Percentiles rank a stretch among this genome's conserved stretches.
Evolutionary conservation across 139 green algal species (phyloP).

Genomic region (Zygnema cylindricum): DNA sequence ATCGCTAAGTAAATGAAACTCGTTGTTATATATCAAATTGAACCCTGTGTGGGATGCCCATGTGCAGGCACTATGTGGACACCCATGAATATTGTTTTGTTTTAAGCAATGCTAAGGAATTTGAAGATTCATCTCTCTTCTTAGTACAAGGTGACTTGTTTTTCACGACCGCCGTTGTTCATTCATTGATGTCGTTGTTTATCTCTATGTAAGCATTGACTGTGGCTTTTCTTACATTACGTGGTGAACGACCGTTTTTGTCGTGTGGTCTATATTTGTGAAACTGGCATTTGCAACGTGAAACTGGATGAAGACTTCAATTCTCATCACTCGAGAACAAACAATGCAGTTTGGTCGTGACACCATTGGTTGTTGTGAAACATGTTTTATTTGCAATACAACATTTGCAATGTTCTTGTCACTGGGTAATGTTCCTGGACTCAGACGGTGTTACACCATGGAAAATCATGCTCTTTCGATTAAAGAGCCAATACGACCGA

Average conservation of each 20-base stretch:
- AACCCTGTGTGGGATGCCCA: not conserved
- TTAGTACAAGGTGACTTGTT: not conserved
- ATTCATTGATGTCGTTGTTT: too few relatives aligned
- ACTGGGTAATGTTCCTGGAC: slow-evolving; percentile 17
- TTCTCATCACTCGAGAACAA: too few relatives aligned
- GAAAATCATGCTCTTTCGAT: slow-evolving; percentile 11
- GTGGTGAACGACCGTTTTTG: too few relatives aligned
- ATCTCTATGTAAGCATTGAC: too few relatives aligned
- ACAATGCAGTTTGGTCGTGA: too few relatives aligned
- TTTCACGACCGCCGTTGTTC: too few relatives aligned
- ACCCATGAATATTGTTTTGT: not conserved
- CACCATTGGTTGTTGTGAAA: too few relatives aligned
- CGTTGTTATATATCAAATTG: not conserved
- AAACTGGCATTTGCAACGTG: too few relatives aligned
- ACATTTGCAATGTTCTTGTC: slow-evolving; percentile 9
- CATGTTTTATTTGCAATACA: not conserved
- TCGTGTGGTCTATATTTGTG: too few relatives aligned
- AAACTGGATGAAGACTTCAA: too few relatives aligned
- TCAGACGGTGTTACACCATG: slow-evolving; percentile 16
- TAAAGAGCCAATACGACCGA: not conserved
- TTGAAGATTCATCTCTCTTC: not conserved
- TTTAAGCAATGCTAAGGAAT: not conserved
- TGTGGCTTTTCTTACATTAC: too few relatives aligned
- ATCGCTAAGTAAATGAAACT: not conserved
- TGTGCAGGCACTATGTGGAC: not conserved